Evolutionary conservation across 345 rosid genomes (phyloP).

Genomic region (Geranium rotundifolium): DNA sequence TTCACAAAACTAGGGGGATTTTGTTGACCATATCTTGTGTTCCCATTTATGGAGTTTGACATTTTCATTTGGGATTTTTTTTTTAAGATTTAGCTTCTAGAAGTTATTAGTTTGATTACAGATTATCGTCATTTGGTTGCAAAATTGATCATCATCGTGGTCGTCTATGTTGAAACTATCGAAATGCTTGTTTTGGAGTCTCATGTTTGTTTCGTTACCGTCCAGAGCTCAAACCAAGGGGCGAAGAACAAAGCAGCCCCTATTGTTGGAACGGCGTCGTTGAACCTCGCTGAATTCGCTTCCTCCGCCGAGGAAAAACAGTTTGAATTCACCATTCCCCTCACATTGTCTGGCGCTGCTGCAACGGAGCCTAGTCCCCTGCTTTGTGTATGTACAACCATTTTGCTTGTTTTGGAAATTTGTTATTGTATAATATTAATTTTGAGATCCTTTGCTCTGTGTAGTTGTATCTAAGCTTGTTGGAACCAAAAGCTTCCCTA

Average conservation of each 20-base stretch:
- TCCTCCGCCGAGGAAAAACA: slow-evolving; percentile 45
- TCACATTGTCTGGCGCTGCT: slow-evolving; percentile 23
- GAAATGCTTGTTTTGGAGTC: no score
- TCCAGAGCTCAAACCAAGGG: slow-evolving; percentile 52
- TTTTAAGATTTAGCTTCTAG: no score
- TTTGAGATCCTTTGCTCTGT: background rate
- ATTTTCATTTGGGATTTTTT: no score
- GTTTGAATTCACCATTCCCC: slow-evolving; percentile 49
- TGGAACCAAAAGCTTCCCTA: slow-evolving; percentile 61
- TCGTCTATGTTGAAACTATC: no score
- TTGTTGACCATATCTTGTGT: no score
- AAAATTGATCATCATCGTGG: no score
- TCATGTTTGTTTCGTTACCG: background rate
- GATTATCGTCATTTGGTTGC: no score
- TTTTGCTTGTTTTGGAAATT: background rate
- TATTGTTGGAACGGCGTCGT: slow-evolving; percentile 39
- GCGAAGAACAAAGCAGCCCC: slow-evolving; percentile 47
- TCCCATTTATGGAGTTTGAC: no score
- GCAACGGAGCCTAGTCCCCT: slow-evolving; percentile 19
- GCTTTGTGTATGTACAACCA: slow-evolving; percentile 34
- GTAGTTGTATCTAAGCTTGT: slow-evolving; percentile 60
- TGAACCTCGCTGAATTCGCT: slow-evolving; percentile 58
- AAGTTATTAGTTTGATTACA: no score
- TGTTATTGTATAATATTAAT: background rate
- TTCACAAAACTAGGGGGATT: no score